Percentiles rank a stretch among this genome's conserved stretches.
phyloP scores from a whole-genome alignment of 1,139 yeast species.

The Zygosaccharomyces pseudobailii region DNA sequence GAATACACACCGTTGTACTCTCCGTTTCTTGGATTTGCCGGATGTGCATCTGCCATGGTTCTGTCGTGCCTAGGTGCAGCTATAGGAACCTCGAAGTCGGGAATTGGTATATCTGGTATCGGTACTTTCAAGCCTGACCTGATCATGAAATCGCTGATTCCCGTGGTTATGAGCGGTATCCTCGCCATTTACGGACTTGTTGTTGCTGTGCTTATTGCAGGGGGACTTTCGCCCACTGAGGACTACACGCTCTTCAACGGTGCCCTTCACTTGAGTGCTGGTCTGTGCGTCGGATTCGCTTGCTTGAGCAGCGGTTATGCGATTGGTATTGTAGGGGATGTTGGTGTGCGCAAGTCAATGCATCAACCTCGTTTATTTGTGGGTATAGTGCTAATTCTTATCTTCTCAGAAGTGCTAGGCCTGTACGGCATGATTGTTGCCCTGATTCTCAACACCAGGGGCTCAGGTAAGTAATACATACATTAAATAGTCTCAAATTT shows the following conservation, averaged over 20 bases:
- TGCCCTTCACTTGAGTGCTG: constrained; percentile 95
- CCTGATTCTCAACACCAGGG: constrained; percentile 83
- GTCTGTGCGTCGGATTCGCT: constrained; percentile 90
- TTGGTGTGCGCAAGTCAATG: constrained; percentile 94
- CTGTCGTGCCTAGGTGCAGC: constrained; percentile 95
- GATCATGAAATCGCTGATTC: constrained; percentile 80
- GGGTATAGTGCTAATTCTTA: constrained; percentile 84
- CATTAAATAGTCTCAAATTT: not conserved
- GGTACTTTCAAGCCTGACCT: constrained; percentile 82
- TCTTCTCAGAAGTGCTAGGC: constrained; percentile 97
- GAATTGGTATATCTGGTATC: constrained; percentile 92
- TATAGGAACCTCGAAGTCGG: constrained; percentile 96
- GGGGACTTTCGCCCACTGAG: constrained; percentile 73
- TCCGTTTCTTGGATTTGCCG: constrained; percentile 93
- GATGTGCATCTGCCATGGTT: constrained; percentile 86
- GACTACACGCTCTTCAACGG: constrained; percentile 88
- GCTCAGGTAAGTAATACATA: constrained; percentile 43
- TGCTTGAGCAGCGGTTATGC: constrained; percentile 98
- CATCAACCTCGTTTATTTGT: constrained; percentile 96
- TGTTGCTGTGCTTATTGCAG: constrained; percentile 93
- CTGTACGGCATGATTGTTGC: constrained; percentile 93
- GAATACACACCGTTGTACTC: constrained; percentile 84
- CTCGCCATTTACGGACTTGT: constrained; percentile 94
- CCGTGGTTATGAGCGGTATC: constrained; percentile 98
- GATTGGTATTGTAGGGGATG: constrained; percentile 98